These are phyloP conservation scores for Ceratocystiopsis sp. DNA, from an alignment of 2,329 filamentous ascomycete genomes.

Conservation along the genomic window DNA sequence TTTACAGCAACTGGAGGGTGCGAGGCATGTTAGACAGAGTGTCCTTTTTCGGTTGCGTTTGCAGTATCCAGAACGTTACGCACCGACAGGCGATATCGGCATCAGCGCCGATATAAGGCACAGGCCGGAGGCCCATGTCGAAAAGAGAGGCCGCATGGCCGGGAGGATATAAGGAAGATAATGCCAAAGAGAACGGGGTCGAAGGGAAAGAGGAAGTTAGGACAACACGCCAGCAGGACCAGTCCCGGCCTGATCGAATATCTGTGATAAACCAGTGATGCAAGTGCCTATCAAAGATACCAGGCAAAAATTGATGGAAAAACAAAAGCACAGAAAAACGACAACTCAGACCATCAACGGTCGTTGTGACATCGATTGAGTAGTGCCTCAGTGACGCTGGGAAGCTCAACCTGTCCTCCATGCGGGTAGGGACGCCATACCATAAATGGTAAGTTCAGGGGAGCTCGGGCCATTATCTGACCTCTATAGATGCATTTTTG, in stretches of 20 bases:
- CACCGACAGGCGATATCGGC: conserved; percentile 11
- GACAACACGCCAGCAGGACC: too few species aligned
- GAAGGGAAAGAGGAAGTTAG: background rate
- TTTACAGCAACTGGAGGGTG: conserved; percentile 56
- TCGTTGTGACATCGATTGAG: background rate
- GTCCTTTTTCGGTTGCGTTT: background rate
- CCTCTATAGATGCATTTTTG: too few species aligned
- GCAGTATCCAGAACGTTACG: background rate
- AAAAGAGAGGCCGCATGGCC: conserved; percentile 30
- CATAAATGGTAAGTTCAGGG: too few species aligned
- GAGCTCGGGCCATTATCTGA: too few species aligned
- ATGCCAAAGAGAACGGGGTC: background rate
- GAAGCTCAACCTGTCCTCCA: conserved; percentile 14
- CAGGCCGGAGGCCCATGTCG: conserved; percentile 47
- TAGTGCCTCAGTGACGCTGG: background rate
- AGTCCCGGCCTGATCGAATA: too few species aligned
- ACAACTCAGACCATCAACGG: too few species aligned
- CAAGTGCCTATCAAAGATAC: too few species aligned
- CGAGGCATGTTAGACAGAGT: too few species aligned
- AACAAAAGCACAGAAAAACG: background rate
- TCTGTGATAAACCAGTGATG: too few species aligned
- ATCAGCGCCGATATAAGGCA: conserved; percentile 40
- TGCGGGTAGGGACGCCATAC: background rate
- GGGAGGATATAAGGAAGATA: background rate
- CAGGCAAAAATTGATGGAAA: background rate